Evolutionary conservation across 176 grass and related monocot genomes (phyloP), one percentile per base, ranked within the genome.

Genomic region (Oryza officinalis): DNA sequence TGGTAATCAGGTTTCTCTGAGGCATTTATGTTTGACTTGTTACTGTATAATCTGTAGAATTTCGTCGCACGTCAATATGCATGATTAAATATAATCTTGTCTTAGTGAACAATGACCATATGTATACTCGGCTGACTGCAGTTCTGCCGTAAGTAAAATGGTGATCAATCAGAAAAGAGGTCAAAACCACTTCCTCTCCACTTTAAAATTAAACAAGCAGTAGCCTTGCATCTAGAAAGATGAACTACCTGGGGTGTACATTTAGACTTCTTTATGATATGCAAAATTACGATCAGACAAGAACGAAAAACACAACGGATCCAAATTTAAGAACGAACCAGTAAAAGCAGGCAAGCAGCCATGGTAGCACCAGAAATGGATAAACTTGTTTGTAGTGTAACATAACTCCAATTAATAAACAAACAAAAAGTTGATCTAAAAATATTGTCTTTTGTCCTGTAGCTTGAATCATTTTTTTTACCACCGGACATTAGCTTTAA

Each of bases 161-260:
- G 20, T 67, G 33, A 69, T 31, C 60, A 18, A 28, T 3, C 6
- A 78, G 22, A 27, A 78, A 84, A 63, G 65, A 15, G 81, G 27
- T 46, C 35, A 80, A 78, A 71, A 10, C 30, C 38, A 65, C 70
- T 35, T 49, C 18, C 13, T 0, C 59, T 75, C 14, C 27, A 15
- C 44, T 73, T 61, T 30, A 26, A 47, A 54, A 0, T 30, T 61
- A 15, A 73, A 12, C 80, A 64, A 17, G 40, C 63, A 74, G 40
- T 57, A 65, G 7, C 13, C 70, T 26, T 74, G 28, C 13, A 35
- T 75, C 59, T 75, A 65, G 71, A 75, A 83, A 50, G 13, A 22
- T 66, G 14, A 12, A 20, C 63, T 65, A 8, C 40, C 22, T 2
- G 41, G 12, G 61, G 13, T 49, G 60, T 41, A 38, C 8, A 10